These are phyloP conservation scores for Thelephora terrestris DNA, from an alignment of 1,284 basidiomycete species.

Conservation along the genomic window DNA sequence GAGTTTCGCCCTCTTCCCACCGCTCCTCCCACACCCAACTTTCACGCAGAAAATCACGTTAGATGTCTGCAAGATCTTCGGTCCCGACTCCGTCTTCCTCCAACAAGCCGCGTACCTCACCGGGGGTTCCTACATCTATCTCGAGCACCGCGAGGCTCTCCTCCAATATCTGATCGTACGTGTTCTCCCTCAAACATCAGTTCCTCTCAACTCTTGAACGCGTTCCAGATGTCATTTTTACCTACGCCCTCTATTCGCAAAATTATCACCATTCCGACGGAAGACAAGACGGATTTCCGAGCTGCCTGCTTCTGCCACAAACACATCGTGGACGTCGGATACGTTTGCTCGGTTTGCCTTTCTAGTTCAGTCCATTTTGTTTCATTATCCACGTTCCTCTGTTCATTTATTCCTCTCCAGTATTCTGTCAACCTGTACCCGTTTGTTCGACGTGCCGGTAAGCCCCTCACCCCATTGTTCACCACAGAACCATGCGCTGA, in stretches of 20 bases:
- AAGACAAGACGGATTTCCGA: slow-evolving; percentile 93
- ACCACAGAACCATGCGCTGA: neutral
- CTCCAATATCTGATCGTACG: slow-evolving; percentile 82
- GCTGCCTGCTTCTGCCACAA: slow-evolving; percentile 99
- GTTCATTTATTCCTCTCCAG: slow-evolving; percentile 10
- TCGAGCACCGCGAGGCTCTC: slow-evolving; percentile 72
- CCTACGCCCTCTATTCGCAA: slow-evolving; percentile 72
- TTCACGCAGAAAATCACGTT: slow-evolving; percentile 81
- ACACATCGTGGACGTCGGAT: slow-evolving; percentile 92
- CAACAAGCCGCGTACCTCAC: slow-evolving; percentile 97
- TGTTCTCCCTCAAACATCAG: slow-evolving; percentile 4
- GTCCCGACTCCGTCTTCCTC: slow-evolving; percentile 87
- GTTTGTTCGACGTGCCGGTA: slow-evolving; percentile 89
- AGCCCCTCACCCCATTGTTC: slow-evolving; percentile 17
- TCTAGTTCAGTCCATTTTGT: slow-evolving; percentile 56
- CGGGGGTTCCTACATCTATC: slow-evolving; percentile 84
- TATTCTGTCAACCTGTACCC: slow-evolving; percentile 84
- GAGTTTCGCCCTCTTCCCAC: slow-evolving; percentile 18
- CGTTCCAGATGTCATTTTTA: slow-evolving; percentile 79
- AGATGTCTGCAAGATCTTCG: slow-evolving; percentile 90
- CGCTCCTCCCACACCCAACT: neutral
- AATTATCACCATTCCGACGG: slow-evolving; percentile 77
- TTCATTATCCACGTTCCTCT: neutral
- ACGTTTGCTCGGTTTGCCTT: slow-evolving; percentile 94
- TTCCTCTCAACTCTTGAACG: neutral